Percentiles rank a stretch among this genome's conserved stretches.
Evolutionary conservation across 306 rosid species (phyloP).

Genomic region (Quercus rubra): DNA sequence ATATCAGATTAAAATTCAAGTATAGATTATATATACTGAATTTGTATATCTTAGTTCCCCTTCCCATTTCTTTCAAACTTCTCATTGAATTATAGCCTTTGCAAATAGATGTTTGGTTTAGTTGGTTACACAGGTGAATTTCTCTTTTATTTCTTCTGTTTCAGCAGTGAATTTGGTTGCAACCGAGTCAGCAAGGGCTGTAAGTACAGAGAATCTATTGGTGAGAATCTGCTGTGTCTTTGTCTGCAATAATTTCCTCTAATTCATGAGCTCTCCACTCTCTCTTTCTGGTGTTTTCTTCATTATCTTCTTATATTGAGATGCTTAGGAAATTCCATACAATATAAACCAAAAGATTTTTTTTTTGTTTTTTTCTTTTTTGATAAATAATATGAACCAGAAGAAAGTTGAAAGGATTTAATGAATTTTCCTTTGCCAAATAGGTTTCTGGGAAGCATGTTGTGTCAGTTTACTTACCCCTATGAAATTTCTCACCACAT

Average conservation of each 20-base stretch:
- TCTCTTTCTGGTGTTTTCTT: not conserved
- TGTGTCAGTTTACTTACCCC: not conserved
- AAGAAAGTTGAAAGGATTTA: not conserved
- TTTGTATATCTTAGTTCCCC: not conserved
- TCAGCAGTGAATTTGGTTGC: slow-evolving; percentile 62
- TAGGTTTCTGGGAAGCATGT: not conserved
- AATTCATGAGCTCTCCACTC: not conserved
- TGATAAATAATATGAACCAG: not conserved
- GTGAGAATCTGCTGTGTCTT: slow-evolving; percentile 18
- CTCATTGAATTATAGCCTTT: not conserved
- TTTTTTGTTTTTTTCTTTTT: too few species aligned
- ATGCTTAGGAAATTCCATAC: not conserved
- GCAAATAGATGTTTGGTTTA: slow-evolving; percentile 4
- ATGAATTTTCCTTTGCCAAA: not conserved
- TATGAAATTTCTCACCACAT: not conserved
- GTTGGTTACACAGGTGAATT: slow-evolving; percentile 4
- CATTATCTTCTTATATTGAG: not conserved
- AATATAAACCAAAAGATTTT: not conserved
- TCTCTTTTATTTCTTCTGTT: slow-evolving; percentile 16
- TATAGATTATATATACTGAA: not conserved
- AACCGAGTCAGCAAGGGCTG: slow-evolving; percentile 66
- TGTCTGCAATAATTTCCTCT: not conserved
- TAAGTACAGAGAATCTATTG: slow-evolving; percentile 34
- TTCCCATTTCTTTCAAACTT: not conserved
- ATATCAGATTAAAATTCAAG: not conserved